Conservation (phyloP, 2,329 filamentous ascomycete genomes). For the Aspergillus sp. region DNA sequence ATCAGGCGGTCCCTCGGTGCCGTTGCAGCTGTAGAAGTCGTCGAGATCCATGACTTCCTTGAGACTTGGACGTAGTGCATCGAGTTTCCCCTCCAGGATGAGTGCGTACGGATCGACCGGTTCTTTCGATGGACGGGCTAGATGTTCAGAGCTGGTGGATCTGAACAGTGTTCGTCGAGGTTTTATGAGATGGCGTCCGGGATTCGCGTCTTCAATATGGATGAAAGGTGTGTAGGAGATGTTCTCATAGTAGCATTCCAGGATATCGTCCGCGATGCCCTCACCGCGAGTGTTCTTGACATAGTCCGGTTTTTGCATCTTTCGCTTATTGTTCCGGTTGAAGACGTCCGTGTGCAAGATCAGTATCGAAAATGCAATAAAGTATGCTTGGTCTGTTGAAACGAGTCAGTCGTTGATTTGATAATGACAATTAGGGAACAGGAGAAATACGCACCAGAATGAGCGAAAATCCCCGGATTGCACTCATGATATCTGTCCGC, state of each 20-base stretch:
- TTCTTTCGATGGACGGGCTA: slow-evolving; percentile 64
- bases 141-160: slow-evolving; percentile 56
- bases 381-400: slow-evolving; percentile 80
- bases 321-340: slow-evolving; percentile 99
- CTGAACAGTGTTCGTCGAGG: slow-evolving; percentile 65
- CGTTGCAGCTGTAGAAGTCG: slow-evolving; percentile 83
- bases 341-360: slow-evolving; percentile 98
- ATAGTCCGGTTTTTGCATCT: slow-evolving; percentile 96
- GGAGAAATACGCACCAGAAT: slow-evolving; percentile 47
- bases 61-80: slow-evolving; percentile 72
- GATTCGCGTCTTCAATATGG: slow-evolving; percentile 83
- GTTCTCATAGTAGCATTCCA: slow-evolving; percentile 97
- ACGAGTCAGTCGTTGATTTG: background rate
- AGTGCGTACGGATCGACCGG: slow-evolving; percentile 92
- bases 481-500: slow-evolving; percentile 97
- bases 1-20: slow-evolving; percentile 68
- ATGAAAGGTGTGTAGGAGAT: slow-evolving; percentile 98
- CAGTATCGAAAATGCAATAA: slow-evolving; percentile 92
- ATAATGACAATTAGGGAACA: background rate
- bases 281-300: slow-evolving; percentile 90
- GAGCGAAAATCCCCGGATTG: slow-evolving; percentile 90
- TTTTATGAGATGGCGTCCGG: slow-evolving; percentile 64
- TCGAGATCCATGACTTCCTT: slow-evolving; percentile 90
- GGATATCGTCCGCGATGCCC: slow-evolving; percentile 84
- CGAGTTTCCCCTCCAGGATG: slow-evolving; percentile 83